Percentiles rank a stretch among this genome's conserved stretches.
Conservation (phyloP, 306 rosid species). For the Vigna mungo region DNA sequence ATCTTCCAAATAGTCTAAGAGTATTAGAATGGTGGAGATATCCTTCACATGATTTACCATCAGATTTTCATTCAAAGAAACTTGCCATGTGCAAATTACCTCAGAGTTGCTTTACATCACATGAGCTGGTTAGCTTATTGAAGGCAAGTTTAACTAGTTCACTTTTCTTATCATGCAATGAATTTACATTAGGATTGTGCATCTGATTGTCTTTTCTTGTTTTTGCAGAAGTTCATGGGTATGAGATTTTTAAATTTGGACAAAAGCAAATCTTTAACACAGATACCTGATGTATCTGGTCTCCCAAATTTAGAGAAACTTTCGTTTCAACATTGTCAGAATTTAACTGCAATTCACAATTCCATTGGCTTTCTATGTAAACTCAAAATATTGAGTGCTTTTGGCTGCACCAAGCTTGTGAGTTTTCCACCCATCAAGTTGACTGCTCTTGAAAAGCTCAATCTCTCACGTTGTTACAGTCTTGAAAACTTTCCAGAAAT, state of each 20-base stretch:
- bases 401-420: background rate
- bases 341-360: background rate
- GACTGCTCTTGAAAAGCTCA: background rate
- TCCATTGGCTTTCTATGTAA: background rate
- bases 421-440: background rate
- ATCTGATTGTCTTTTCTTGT: background rate
- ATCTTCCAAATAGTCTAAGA: conserved; percentile 15
- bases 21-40: conserved; percentile 11
- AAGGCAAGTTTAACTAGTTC: background rate
- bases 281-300: conserved; percentile 25
- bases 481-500: conserved; percentile 11
- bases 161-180: background rate
- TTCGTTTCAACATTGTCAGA: background rate
- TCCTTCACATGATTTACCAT: conserved; percentile 15
- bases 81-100: conserved; percentile 13
- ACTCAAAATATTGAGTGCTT: background rate
- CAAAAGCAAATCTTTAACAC: background rate
- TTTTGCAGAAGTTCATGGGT: background rate
- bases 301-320: conserved; percentile 15
- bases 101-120: background rate
- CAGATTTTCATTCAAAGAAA: conserved; percentile 2
- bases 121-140: background rate
- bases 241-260: background rate
- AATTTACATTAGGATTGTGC: background rate
- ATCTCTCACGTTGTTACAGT: conserved; percentile 1